A percentile compares a stretch with the other conserved stretches of the same genome.
Conservation (phyloP, 2,329 filamentous ascomycete species). For the Fusarium devonianum region DNA sequence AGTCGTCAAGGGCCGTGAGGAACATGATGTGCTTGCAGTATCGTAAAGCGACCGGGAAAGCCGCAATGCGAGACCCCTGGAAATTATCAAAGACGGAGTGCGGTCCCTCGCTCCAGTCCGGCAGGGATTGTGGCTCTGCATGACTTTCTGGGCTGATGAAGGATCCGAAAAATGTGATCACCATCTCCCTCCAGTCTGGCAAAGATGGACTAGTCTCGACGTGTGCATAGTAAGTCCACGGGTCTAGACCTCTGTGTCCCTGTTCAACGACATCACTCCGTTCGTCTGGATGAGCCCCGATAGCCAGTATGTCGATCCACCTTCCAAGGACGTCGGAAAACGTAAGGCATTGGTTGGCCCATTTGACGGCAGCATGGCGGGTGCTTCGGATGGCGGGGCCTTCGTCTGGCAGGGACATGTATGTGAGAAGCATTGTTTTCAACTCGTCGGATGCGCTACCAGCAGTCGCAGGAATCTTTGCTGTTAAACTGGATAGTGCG, state of each 20-base stretch:
- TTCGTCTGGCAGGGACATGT: slow-evolving; percentile 65
- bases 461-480: slow-evolving; percentile 50
- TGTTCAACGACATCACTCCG: slow-evolving; percentile 88
- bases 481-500: slow-evolving; percentile 76
- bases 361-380: slow-evolving; percentile 83
- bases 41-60: slow-evolving; percentile 72
- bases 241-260: slow-evolving; percentile 84
- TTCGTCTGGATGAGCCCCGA: slow-evolving; percentile 71
- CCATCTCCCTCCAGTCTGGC: slow-evolving; percentile 62
- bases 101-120: slow-evolving; percentile 10
- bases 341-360: slow-evolving; percentile 86
- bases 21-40: slow-evolving; percentile 68
- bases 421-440: slow-evolving; percentile 67
- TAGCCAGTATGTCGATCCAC: slow-evolving; percentile 87
- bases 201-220: slow-evolving; percentile 51
- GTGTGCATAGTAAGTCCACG: slow-evolving; percentile 60
- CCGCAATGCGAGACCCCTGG: slow-evolving; percentile 54
- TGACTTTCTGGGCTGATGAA: slow-evolving; percentile 45
- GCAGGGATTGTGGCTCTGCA: slow-evolving; percentile 46
- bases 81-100: slow-evolving; percentile 55
- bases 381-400: slow-evolving; percentile 71
- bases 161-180: slow-evolving; percentile 56
- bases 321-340: slow-evolving; percentile 81
- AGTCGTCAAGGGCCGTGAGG: slow-evolving; percentile 56
- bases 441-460: slow-evolving; percentile 47